phyloP scores from a whole-genome alignment of 129 eudicot genomes.

The Scalesia atractyloides region DNA sequence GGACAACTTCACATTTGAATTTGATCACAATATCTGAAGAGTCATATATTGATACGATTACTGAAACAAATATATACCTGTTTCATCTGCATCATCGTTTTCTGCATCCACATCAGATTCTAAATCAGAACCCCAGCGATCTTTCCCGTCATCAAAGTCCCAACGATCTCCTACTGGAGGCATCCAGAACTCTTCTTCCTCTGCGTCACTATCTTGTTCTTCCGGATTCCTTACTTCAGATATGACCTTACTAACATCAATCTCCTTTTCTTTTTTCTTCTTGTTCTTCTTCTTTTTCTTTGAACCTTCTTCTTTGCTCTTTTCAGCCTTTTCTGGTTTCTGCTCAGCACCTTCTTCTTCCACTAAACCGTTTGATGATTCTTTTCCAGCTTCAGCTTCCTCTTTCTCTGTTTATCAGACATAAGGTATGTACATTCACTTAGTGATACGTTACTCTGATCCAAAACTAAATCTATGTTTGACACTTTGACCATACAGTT shows the following conservation, averaged over 20 bases:
- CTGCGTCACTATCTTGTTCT: slow-evolving; percentile 49
- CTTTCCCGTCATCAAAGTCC: slow-evolving; percentile 92
- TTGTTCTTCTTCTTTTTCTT: slow-evolving; percentile 47
- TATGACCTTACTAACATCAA: slow-evolving; percentile 40
- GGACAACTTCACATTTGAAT: background rate
- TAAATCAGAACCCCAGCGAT: slow-evolving; percentile 76
- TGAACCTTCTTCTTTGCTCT: slow-evolving; percentile 35
- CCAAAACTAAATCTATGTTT: background rate
- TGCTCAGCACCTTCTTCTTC: slow-evolving; percentile 33
- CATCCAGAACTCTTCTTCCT: slow-evolving; percentile 81
- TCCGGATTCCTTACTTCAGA: slow-evolving; percentile 63
- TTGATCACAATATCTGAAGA: slow-evolving; percentile 5
- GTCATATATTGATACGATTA: slow-evolving; percentile 5
- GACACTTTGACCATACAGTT: background rate
- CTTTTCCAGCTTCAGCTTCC: slow-evolving; percentile 75
- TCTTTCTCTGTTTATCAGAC: slow-evolving; percentile 52
- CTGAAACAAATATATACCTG: slow-evolving; percentile 40
- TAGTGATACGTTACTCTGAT: background rate
- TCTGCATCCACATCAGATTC: slow-evolving; percentile 54
- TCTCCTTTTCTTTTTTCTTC: slow-evolving; percentile 33
- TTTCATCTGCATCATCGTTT: slow-evolving; percentile 48
- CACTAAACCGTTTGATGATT: slow-evolving; percentile 35
- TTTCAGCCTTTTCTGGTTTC: slow-evolving; percentile 38
- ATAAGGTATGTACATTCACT: slow-evolving; percentile 8
- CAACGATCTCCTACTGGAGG: slow-evolving; percentile 94